Conservation (phyloP, 2,329 filamentous ascomycete genomes). For the Corynespora cassiicola region DNA sequence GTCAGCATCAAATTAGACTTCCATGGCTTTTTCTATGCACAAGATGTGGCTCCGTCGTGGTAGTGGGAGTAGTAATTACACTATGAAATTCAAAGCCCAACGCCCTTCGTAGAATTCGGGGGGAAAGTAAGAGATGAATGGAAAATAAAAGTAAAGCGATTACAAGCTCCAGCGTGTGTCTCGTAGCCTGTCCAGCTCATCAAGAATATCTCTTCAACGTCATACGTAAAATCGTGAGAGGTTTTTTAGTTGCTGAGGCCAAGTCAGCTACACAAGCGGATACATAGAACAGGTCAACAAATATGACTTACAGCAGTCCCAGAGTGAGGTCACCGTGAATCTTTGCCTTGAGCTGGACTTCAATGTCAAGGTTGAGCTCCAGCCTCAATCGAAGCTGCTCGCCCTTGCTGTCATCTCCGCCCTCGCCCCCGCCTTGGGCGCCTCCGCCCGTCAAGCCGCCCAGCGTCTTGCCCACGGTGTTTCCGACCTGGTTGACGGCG, state of each 20-base stretch:
- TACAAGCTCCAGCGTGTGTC: slow-evolving; percentile 21
- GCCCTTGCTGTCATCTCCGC: slow-evolving; percentile 43
- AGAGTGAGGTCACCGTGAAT: slow-evolving; percentile 70
- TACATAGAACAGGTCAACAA: neutral
- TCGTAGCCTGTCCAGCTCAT: too few relatives aligned
- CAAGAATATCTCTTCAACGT: slow-evolving; percentile 15
- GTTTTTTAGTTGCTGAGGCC: slow-evolving; percentile 35
- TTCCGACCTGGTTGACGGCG: slow-evolving; percentile 54
- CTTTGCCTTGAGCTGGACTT: slow-evolving; percentile 69
- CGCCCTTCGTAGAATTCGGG: too few relatives aligned
- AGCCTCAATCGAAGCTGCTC: slow-evolving; percentile 63
- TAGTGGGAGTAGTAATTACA: slow-evolving; percentile 34
- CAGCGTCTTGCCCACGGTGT: slow-evolving; percentile 51
- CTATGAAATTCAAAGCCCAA: slow-evolving; percentile 26
- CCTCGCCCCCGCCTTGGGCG: slow-evolving; percentile 39
- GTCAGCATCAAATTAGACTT: too few relatives aligned
- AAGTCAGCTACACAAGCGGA: slow-evolving; percentile 19
- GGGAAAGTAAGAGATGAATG: too few relatives aligned
- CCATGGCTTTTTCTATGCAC: slow-evolving; percentile 23
- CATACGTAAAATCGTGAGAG: slow-evolving; percentile 21
- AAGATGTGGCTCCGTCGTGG: too few relatives aligned
- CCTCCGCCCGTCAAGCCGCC: slow-evolving; percentile 56
- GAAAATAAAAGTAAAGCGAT: slow-evolving; percentile 16
- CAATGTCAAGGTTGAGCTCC: slow-evolving; percentile 68
- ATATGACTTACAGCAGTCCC: slow-evolving; percentile 55